Conservation (phyloP, 2,329 filamentous ascomycete species). For the Neofusicoccum parvum region DNA sequence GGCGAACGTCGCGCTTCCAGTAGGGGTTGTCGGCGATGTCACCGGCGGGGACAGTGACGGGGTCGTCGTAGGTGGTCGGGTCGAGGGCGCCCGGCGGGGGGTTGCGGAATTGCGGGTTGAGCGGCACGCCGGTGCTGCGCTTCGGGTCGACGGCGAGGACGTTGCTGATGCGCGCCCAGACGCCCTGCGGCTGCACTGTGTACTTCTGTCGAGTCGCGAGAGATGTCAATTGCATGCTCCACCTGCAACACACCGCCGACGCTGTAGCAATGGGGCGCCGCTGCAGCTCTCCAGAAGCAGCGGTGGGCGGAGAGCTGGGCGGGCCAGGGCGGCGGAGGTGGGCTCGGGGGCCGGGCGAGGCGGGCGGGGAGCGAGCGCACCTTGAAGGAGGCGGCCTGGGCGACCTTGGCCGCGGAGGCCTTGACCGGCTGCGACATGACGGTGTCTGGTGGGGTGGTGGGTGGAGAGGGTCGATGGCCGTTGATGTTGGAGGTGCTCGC, state of each 20-base stretch:
- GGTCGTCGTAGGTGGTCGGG: constrained; percentile 75
- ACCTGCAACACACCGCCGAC: neutral
- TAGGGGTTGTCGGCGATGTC: constrained; percentile 92
- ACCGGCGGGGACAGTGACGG: constrained; percentile 78
- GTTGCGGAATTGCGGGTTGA: constrained; percentile 91
- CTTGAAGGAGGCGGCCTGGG: constrained; percentile 18
- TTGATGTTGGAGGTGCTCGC: constrained; percentile 3
- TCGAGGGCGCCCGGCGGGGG: constrained; percentile 76
- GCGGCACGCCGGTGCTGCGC: constrained; percentile 86
- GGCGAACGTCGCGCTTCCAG: constrained; percentile 90
- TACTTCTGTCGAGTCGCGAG: constrained; percentile 71
- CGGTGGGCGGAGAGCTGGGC: neutral
- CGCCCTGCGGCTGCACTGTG: constrained; percentile 82
- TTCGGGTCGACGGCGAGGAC: constrained; percentile 79
- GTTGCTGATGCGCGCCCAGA: constrained; percentile 84
- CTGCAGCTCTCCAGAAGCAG: neutral
- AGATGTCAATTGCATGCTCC: neutral
- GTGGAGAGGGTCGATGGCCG: constrained; percentile 16
- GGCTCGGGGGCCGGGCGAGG: neutral
- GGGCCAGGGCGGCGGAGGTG: neutral
- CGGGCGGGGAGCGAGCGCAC: constrained; percentile 3
- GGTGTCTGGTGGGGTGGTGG: neutral
- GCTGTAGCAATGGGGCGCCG: neutral
- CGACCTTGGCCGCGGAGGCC: constrained; percentile 4
- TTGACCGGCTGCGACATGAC: constrained; percentile 17